These are phyloP conservation scores for Hsuehochloa calcarea DNA, from an alignment of 176 grass and related monocot genomes.

Conservation along the genomic window DNA sequence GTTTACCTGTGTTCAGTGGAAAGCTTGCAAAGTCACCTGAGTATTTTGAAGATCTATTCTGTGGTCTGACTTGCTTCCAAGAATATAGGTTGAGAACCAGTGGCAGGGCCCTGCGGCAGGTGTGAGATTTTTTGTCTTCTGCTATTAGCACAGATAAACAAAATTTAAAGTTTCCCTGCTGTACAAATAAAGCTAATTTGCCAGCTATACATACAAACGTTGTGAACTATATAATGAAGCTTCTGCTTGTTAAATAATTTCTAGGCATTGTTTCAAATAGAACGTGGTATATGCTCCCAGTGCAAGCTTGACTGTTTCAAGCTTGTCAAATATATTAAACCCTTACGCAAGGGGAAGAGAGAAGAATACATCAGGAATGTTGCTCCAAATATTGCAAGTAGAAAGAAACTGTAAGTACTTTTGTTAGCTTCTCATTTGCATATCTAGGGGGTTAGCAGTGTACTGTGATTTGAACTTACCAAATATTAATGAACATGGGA, in stretches of 20 bases:
- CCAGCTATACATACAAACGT: neutral
- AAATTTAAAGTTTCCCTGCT: neutral
- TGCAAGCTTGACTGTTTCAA: slow-evolving; percentile 85
- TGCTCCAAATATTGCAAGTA: slow-evolving; percentile 81
- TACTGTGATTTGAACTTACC: neutral
- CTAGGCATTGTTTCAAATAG: slow-evolving; percentile 87
- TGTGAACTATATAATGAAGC: slow-evolving; percentile 14
- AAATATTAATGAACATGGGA: slow-evolving; percentile 1
- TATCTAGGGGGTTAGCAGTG: neutral
- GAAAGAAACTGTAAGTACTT: slow-evolving; percentile 70
- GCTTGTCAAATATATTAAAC: slow-evolving; percentile 77
- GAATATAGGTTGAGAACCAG: slow-evolving; percentile 81
- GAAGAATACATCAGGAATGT: slow-evolving; percentile 69
- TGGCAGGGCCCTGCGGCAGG: slow-evolving; percentile 69
- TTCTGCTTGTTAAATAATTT: slow-evolving; percentile 33
- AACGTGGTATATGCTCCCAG: slow-evolving; percentile 63
- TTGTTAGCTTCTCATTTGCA: neutral
- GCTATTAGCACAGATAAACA: neutral
- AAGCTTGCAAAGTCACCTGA: slow-evolving; percentile 86
- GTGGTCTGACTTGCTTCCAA: slow-evolving; percentile 72
- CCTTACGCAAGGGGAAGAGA: slow-evolving; percentile 47
- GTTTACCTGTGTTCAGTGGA: slow-evolving; percentile 47
- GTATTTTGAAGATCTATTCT: slow-evolving; percentile 98
- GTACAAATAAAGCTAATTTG: neutral
- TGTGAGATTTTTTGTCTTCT: slow-evolving; percentile 25